Base-by-base conservation (phyloP, 257 asterid species). In the Petunia axillaris region DNA sequence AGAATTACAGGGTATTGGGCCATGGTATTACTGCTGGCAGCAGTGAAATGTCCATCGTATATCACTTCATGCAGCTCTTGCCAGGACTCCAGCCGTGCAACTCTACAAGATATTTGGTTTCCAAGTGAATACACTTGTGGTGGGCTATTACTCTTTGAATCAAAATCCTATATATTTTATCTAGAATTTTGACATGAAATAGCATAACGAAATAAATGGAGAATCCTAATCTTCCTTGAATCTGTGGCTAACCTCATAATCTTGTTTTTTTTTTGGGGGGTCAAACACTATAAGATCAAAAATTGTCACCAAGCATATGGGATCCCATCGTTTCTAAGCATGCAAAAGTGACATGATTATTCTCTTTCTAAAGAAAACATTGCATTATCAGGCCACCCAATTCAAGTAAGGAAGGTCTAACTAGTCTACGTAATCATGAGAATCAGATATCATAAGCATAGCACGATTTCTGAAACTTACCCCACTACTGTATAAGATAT, bases 381-480 rank as follows among this genome's bases (percentile, higher is more conserved):
- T 39, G 13, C 73, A 40, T 65, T 40, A 39, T 39, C 15, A 11
- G 50, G 16, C 73, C 11, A 39, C 14, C 73, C 38, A 65, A 39
- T 65, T 65, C 73, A 65, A 65, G 52, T 14, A 39, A 65, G 36
- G 48, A 65, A 65, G 73, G 14, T 14, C 13, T 65, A 6, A 39
- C 39, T 38, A 39, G 35, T 65, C 36, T 13, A 3, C 16, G 36
- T 39, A 39, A 2, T 35, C 13, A 39, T 13, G 39, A 41, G 44
- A 76, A 52, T 74, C 25, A 57, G 68, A 57, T 39, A 39, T 76
- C 80, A 58, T 15, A 58, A 14, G 64, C 39, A 76, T 76, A 41
- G 8, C 35, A 39, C 3, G 13, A 52, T 14, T 52, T 2, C 50
- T 64, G 35, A 64, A 38, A 64, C 50, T 65, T 65, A 15, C 50